Conservation (phyloP, 2,329 filamentous ascomycete species). For the Colletotrichum lupini region DNA sequence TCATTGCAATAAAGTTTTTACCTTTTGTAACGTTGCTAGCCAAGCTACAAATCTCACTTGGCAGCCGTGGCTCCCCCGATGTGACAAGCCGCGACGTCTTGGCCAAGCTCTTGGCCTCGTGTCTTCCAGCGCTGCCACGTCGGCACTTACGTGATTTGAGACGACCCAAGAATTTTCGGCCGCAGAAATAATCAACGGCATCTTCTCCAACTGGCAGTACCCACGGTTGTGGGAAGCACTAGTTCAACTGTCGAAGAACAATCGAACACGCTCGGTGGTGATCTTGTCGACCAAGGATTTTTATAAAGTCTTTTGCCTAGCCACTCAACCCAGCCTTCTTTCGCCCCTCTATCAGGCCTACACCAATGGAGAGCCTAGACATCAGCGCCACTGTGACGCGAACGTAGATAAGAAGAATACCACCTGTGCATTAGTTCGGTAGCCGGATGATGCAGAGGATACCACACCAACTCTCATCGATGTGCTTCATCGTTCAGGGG, state of each 20-base stretch:
- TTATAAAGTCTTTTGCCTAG: no score
- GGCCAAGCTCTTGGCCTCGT: conserved; percentile 1
- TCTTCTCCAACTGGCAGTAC: background rate
- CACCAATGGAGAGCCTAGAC: no score
- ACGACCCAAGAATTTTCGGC: background rate
- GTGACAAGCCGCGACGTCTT: background rate
- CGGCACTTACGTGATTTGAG: background rate
- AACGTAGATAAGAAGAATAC: no score
- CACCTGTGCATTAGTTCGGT: no score
- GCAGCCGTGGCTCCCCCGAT: background rate
- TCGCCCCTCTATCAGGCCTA: background rate
- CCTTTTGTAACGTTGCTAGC: background rate
- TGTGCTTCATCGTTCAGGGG: no score
- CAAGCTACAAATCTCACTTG: background rate
- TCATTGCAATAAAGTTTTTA: background rate
- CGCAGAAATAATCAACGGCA: background rate
- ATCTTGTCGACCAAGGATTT: background rate
- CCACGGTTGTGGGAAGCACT: background rate
- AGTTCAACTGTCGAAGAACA: background rate
- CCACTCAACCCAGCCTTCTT: background rate
- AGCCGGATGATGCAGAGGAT: no score
- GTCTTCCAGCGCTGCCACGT: background rate
- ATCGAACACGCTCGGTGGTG: background rate
- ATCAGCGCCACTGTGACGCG: no score
- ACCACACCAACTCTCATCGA: no score